Percentiles rank a stretch among this genome's conserved stretches.
Evolutionary conservation across 805 yeast genomes (phyloP).

Genomic region (Suhomyces xylopsoci): DNA sequence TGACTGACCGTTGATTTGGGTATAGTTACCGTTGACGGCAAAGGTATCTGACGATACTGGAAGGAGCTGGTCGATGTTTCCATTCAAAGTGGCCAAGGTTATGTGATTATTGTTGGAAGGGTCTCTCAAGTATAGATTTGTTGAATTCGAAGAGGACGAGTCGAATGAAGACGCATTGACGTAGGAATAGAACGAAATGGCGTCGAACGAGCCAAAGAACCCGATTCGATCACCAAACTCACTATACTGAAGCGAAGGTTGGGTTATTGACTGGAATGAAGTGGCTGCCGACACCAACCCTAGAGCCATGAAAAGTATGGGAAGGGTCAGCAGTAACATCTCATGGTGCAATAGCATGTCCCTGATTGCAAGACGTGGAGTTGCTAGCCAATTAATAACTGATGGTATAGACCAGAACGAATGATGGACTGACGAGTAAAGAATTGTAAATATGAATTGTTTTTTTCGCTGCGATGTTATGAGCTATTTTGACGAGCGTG

Average conservation of each 20-base stretch:
- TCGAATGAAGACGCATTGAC: conserved; percentile 22
- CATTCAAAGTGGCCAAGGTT: conserved; percentile 30
- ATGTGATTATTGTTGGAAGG: conserved; percentile 14
- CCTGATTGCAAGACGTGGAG: not conserved
- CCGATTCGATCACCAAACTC: conserved; percentile 30
- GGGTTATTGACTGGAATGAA: conserved; percentile 4
- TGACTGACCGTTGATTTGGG: conserved; percentile 25
- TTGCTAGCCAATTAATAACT: not conserved
- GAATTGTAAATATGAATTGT: not conserved
- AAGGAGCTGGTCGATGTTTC: conserved; percentile 26
- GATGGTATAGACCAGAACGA: not conserved
- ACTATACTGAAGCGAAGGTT: conserved; percentile 22
- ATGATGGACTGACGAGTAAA: not conserved
- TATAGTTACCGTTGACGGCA: conserved; percentile 36
- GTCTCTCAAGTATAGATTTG: conserved; percentile 23
- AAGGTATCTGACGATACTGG: conserved; percentile 25
- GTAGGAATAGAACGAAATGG: conserved; percentile 26
- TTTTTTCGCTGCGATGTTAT: not conserved
- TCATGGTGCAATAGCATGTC: not conserved
- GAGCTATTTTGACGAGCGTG: not conserved
- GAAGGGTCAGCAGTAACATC: not conserved
- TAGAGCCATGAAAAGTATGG: not conserved
- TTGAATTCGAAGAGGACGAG: conserved; percentile 3
- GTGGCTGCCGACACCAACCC: not conserved
- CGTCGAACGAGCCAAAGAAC: conserved; percentile 29